These are phyloP conservation scores for Leonotis leonurus DNA, from an alignment of 257 asterid genomes.

Conservation along the genomic window DNA sequence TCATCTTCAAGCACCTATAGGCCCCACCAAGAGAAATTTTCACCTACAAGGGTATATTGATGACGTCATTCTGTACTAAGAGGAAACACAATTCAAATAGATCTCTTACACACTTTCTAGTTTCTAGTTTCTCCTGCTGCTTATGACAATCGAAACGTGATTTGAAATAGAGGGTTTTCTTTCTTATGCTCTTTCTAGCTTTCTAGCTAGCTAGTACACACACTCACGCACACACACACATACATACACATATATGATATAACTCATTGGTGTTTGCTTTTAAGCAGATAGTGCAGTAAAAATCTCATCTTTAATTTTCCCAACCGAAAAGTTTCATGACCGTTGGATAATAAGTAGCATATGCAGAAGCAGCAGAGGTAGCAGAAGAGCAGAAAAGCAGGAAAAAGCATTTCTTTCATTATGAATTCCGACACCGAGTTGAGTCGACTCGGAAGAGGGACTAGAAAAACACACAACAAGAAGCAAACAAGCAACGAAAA, in stretches of 20 bases:
- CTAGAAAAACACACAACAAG: not conserved
- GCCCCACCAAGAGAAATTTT: no score
- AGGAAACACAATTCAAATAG: not conserved
- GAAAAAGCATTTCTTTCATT: not conserved
- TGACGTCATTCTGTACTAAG: not conserved
- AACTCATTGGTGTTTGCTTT: no score
- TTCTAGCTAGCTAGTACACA: no score
- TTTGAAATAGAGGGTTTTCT: not conserved
- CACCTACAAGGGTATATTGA: not conserved
- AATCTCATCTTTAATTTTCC: not conserved
- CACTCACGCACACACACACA: no score
- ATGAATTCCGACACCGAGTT: not conserved
- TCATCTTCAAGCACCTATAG: no score
- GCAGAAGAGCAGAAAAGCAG: no score
- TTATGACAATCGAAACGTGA: not conserved
- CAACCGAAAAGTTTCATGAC: not conserved
- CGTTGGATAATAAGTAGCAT: not conserved
- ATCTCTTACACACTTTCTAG: no score
- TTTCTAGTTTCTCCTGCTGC: no score
- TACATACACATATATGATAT: no score
- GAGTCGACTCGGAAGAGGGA: slow-evolving; percentile 17
- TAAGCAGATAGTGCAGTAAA: not conserved
- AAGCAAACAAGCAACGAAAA: not conserved
- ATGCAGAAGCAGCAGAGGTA: no score
- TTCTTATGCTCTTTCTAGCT: not conserved